Evolutionary conservation across 768 basidiomycete genomes (phyloP).

Genomic region (Daedalea quercina): DNA sequence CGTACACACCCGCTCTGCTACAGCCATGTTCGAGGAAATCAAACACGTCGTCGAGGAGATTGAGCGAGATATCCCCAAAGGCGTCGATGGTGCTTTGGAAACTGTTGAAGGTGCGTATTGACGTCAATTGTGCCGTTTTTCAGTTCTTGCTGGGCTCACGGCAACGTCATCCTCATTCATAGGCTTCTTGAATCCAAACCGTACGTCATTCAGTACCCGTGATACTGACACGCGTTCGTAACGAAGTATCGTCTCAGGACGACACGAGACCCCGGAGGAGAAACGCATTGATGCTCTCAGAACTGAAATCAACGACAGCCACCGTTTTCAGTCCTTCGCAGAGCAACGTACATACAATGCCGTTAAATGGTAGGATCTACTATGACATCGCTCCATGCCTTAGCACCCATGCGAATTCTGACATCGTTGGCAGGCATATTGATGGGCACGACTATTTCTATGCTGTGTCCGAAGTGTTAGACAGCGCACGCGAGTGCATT

Average conservation of each 20-base stretch:
- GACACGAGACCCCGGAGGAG: slow-evolving; percentile 76
- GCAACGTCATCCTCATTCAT: background rate
- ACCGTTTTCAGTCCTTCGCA: slow-evolving; percentile 87
- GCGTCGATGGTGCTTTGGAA: background rate
- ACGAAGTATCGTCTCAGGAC: slow-evolving; percentile 22
- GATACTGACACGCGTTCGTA: background rate
- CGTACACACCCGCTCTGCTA: too few relatives aligned
- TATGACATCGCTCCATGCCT: background rate
- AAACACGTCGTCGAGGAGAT: slow-evolving; percentile 1
- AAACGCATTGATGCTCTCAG: slow-evolving; percentile 64
- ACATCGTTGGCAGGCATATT: slow-evolving; percentile 51
- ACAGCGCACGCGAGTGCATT: slow-evolving; percentile 73
- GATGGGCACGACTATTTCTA: slow-evolving; percentile 98
- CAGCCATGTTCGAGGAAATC: background rate
- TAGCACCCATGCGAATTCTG: background rate
- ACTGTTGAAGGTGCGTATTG: background rate
- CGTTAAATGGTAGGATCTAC: slow-evolving; percentile 63
- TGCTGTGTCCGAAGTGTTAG: slow-evolving; percentile 88
- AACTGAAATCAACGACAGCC: slow-evolving; percentile 65
- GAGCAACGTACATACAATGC: slow-evolving; percentile 57
- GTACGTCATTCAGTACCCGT: background rate
- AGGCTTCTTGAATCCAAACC: slow-evolving; percentile 1
- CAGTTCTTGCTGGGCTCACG: background rate
- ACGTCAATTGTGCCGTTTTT: background rate
- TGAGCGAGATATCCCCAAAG: background rate